Evolutionary conservation across 2,329 filamentous ascomycete species (phyloP), one percentile per base, ranked within the genome.

Genomic region (Colletotrichum nymphaeae): DNA sequence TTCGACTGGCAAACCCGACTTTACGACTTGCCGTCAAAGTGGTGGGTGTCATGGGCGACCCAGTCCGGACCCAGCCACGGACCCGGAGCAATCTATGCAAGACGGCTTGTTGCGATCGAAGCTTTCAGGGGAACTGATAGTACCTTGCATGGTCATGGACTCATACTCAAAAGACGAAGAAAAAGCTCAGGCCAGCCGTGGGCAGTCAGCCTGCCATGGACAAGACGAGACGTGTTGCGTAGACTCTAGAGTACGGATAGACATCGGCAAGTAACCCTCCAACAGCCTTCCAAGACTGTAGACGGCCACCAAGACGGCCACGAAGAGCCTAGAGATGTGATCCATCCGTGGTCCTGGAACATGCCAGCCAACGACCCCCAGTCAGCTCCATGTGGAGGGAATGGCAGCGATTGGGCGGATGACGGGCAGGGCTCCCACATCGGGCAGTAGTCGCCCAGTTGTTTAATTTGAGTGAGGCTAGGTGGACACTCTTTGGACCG

Each of bases 391-490:
- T 55, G 35, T 30, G 30, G 42, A 65, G 66, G 65, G 66, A 65
- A 73, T 35, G 19, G 53, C 42, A 60, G 59, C 70, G 66, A 73
- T 69, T 73, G 70, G 70, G 28, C 59, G 30, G 35, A 42, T 16
- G 42, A 24, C n/a, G 60, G 59, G n/a, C 70, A 46, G 53, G 70
- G 55, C 59, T 59, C 59, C 70, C 70, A 55, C 59, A 63, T 63
- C 60, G 46, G 70, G 66, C 59, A 64, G 60, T 65, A 32, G 65
- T 59, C 58, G 65, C 58, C 52, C n/a, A 68, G 28, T 32, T 63
- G 70, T 73, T 72, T 69, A 65, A 73, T 73, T 65, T 69, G 70
- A 73, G 66, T 73, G 70, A 69, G 59, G 66, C 59, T 28, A 24
- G 42, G 65, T 58, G 59, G 70, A 42, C 28, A 60, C 64, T 60